Evolutionary conservation across 2,329 filamentous ascomycete species (phyloP).

Genomic region (Didymella pinodella): DNA sequence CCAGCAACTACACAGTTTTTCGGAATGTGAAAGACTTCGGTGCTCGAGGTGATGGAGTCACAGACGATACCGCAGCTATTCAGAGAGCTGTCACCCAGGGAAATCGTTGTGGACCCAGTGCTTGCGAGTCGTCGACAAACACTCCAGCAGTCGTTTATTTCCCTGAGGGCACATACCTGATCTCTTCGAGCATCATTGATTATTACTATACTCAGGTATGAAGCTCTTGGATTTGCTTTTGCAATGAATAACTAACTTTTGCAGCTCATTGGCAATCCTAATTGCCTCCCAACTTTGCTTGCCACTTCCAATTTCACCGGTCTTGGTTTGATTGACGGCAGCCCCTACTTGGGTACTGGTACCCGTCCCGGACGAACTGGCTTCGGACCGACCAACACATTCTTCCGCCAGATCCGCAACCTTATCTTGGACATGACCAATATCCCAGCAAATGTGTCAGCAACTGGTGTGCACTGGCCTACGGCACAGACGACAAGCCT

Average conservation of each 20-base stretch:
- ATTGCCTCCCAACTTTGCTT: slow-evolving; percentile 63
- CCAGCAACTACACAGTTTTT: slow-evolving; percentile 52
- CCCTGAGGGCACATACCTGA: slow-evolving; percentile 65
- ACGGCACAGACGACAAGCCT: slow-evolving; percentile 57
- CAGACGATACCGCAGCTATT: slow-evolving; percentile 63
- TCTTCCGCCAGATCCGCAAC: slow-evolving; percentile 71
- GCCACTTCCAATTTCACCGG: slow-evolving; percentile 62
- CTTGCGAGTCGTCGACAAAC: slow-evolving; percentile 57
- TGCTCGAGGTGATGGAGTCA: slow-evolving; percentile 48
- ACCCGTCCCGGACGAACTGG: slow-evolving; percentile 45
- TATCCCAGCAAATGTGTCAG: slow-evolving; percentile 56
- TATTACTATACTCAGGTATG: slow-evolving; percentile 67
- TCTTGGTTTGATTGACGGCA: slow-evolving; percentile 65
- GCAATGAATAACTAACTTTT: slow-evolving; percentile 9
- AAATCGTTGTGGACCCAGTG: slow-evolving; percentile 52
- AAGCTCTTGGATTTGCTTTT: background rate
- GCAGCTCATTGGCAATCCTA: slow-evolving; percentile 65
- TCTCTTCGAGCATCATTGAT: slow-evolving; percentile 65
- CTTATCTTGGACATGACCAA: slow-evolving; percentile 67
- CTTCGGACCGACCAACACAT: slow-evolving; percentile 65
- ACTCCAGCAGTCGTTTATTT: slow-evolving; percentile 66
- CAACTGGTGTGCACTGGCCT: slow-evolving; percentile 58
- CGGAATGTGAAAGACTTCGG: slow-evolving; percentile 56
- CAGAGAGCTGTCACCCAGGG: slow-evolving; percentile 54
- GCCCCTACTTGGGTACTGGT: slow-evolving; percentile 56